Conservation (phyloP, 192 early-diverging fungal genomes). For the Coemansia sp. region DNA sequence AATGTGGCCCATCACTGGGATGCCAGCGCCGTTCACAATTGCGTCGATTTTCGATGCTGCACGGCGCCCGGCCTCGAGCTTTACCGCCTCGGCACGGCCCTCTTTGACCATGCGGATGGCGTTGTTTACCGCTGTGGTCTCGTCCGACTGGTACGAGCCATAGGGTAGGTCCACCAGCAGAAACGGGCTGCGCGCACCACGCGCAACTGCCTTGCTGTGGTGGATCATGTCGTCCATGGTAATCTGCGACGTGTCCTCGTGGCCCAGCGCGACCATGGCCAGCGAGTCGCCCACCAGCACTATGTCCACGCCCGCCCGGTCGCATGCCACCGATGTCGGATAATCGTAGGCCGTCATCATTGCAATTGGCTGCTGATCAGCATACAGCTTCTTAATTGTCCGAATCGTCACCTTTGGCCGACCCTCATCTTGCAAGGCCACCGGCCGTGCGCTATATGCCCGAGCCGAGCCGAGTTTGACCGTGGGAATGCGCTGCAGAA, state of each 20-base stretch:
- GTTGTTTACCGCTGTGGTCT: constrained; percentile 71
- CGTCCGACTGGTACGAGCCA: constrained; percentile 83
- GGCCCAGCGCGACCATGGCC: constrained; percentile 96
- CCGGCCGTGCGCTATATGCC: constrained; percentile 41
- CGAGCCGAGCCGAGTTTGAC: constrained; percentile 1
- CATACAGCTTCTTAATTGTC: constrained; percentile 75
- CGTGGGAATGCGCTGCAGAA: constrained; percentile 5
- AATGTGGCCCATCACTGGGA: constrained; percentile 93
- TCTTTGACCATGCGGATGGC: constrained; percentile 86
- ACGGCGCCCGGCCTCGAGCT: constrained; percentile 92
- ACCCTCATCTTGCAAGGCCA: constrained; percentile 3
- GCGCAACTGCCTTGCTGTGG: constrained; percentile 85
- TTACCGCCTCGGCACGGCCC: constrained; percentile 90
- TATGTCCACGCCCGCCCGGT: constrained; percentile 83
- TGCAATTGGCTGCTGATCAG: constrained; percentile 72
- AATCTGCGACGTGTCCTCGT: constrained; percentile 78
- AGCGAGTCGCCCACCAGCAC: constrained; percentile 92
- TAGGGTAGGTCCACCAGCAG: constrained; percentile 89
- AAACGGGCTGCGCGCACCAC: constrained; percentile 76
- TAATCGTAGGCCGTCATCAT: constrained; percentile 99
- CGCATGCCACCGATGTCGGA: constrained; percentile 80
- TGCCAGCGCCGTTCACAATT: constrained; percentile 78
- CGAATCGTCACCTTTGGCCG: constrained; percentile 82
- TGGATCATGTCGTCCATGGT: constrained; percentile 97
- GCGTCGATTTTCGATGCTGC: constrained; percentile 72